A percentile compares a stretch with the other conserved stretches of the same genome.
phyloP scores from a whole-genome alignment of 1,284 basidiomycete species.

The Schizopora paradoxa region DNA sequence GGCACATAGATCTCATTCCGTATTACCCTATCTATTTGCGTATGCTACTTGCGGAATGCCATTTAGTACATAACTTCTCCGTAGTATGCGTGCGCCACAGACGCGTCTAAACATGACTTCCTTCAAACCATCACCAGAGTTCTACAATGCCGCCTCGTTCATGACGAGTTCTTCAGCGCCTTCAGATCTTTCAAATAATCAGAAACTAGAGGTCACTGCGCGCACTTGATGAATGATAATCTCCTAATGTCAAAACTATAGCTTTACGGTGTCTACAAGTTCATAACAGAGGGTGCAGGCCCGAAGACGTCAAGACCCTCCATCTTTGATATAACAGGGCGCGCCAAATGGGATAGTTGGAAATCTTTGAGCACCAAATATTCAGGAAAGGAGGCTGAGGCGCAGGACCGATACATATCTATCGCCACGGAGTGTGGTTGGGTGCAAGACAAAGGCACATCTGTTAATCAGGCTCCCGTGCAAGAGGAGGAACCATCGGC shows the following conservation, averaged over 20 bases:
- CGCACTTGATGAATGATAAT: slow-evolving; percentile 15
- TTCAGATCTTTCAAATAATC: slow-evolving; percentile 46
- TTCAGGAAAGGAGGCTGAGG: slow-evolving; percentile 35
- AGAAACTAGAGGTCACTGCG: slow-evolving; percentile 67
- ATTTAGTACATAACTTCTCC: slow-evolving; percentile 19
- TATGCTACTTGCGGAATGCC: too few relatives aligned
- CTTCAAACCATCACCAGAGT: slow-evolving; percentile 43
- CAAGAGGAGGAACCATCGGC: slow-evolving; percentile 16
- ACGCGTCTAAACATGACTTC: slow-evolving; percentile 20
- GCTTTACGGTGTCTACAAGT: slow-evolving; percentile 88
- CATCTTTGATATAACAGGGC: slow-evolving; percentile 73
- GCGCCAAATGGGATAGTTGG: slow-evolving; percentile 92
- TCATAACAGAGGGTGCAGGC: slow-evolving; percentile 51
- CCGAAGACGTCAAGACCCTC: slow-evolving; percentile 65
- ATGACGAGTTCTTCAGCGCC: slow-evolving; percentile 52
- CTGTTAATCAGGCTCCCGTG: slow-evolving; percentile 12
- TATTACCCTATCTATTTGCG: too few relatives aligned
- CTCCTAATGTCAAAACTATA: slow-evolving; percentile 39
- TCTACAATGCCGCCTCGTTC: slow-evolving; percentile 59
- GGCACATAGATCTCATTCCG: too few relatives aligned
- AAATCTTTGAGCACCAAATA: slow-evolving; percentile 47
- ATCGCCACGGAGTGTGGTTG: slow-evolving; percentile 70
- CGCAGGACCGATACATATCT: slow-evolving; percentile 60
- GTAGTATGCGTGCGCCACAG: slow-evolving; percentile 11
- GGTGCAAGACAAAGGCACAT: slow-evolving; percentile 34